Percentiles rank a stretch among this genome's conserved stretches.
These are phyloP conservation scores for Metahyphopichia silvanorum DNA, from an alignment of 805 yeast genomes.

Conservation along the genomic window DNA sequence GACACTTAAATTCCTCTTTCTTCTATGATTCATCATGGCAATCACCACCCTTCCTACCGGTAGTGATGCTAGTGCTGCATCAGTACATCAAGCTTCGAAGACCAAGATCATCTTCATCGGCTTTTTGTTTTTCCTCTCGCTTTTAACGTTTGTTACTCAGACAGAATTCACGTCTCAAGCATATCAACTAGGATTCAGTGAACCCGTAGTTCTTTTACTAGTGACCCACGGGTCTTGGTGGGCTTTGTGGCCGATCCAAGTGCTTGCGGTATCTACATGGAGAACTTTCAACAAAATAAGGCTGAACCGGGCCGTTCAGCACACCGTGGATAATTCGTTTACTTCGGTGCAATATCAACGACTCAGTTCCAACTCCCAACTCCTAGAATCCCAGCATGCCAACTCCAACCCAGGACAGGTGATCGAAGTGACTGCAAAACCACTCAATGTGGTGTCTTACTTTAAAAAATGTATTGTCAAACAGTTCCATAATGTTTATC, in stretches of 20 bases:
- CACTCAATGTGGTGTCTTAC: constrained; percentile 18
- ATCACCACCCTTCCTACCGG: constrained; percentile 28
- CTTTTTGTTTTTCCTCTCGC: constrained; percentile 30
- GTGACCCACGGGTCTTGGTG: constrained; percentile 81
- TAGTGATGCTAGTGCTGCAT: constrained; percentile 17
- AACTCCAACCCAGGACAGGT: not conserved
- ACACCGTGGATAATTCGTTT: constrained; percentile 7
- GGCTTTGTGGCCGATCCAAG: constrained; percentile 69
- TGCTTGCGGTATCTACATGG: constrained; percentile 43
- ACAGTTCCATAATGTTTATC: constrained; percentile 43
- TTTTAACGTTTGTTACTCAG: constrained; percentile 66
- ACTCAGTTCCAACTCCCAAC: constrained; percentile 26
- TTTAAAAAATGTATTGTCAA: constrained; percentile 36
- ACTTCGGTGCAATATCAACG: constrained; percentile 22
- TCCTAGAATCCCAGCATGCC: constrained; percentile 18
- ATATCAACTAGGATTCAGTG: constrained; percentile 55
- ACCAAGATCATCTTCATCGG: constrained; percentile 36
- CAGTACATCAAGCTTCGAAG: constrained; percentile 24
- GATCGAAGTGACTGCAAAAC: constrained; percentile 6
- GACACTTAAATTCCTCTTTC: no score
- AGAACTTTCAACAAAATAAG: constrained; percentile 35
- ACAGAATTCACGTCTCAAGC: constrained; percentile 77
- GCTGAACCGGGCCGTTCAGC: constrained; percentile 4
- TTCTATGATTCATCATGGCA: constrained; percentile 25
- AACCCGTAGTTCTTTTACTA: constrained; percentile 64